Conservation (phyloP, 257 asterid species). For the Rhazya stricta region DNA sequence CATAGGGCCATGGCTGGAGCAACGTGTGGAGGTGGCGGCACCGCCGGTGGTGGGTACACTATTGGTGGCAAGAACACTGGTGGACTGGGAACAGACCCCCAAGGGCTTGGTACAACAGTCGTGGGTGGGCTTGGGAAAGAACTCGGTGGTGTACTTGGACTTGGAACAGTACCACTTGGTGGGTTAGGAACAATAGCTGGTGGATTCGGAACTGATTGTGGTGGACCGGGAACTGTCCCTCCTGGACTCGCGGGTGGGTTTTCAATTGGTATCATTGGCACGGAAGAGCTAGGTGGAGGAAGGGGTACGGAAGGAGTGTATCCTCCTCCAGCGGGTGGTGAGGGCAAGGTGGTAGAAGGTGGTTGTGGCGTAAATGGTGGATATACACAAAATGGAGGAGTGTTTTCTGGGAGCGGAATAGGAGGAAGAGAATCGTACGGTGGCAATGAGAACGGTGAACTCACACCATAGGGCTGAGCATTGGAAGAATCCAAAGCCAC, state of each 20-base stretch:
- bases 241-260: constrained; percentile 17
- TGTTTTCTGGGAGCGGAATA: constrained; percentile 36
- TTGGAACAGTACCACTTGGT: constrained; percentile 18
- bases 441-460: constrained; percentile 70
- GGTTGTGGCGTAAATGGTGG: constrained; percentile 49
- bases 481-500: constrained; percentile 32
- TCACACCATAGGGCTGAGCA: constrained; percentile 40
- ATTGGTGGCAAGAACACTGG: constrained; percentile 70
- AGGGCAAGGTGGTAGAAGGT: constrained; percentile 41
- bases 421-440: constrained; percentile 89
- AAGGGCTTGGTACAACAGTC: constrained; percentile 30
- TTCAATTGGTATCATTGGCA: constrained; percentile 26
- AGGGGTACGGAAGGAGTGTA: constrained; percentile 29
- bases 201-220: constrained; percentile 18
- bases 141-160: constrained; percentile 4
- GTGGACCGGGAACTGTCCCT: constrained; percentile 11
- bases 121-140: constrained; percentile 29
- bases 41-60: constrained; percentile 71
- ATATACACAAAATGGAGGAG: constrained; percentile 58
- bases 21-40: constrained; percentile 70
- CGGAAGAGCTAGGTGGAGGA: constrained; percentile 26
- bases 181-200: constrained; percentile 22
- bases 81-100: constrained; percentile 26
- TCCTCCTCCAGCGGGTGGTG: constrained; percentile 26
- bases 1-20: constrained; percentile 48